Conservation (phyloP, 2,329 filamentous ascomycete genomes). For the Nigrospora sphaerica region DNA sequence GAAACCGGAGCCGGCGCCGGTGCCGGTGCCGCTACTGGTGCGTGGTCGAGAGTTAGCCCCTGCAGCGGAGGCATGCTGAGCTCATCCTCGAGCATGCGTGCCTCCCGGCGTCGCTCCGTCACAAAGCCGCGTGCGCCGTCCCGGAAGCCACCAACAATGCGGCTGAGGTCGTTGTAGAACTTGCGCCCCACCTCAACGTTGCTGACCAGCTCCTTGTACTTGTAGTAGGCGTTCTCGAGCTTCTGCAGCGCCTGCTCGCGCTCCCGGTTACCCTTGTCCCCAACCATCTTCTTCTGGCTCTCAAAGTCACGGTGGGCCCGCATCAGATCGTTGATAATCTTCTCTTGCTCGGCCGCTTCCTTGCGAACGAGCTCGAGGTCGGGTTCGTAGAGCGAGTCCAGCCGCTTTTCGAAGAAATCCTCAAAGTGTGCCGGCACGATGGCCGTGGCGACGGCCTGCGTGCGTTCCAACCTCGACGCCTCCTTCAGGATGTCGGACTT, state of each 20-base stretch:
- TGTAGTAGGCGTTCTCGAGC: constrained; percentile 85
- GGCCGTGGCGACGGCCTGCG: constrained; percentile 69
- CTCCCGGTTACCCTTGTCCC: constrained; percentile 55
- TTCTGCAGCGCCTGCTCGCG: constrained; percentile 81
- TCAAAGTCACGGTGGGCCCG: constrained; percentile 75
- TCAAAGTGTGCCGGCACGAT: constrained; percentile 90
- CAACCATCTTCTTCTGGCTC: constrained; percentile 59
- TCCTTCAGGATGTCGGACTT: constrained; percentile 77
- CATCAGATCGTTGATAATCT: constrained; percentile 60
- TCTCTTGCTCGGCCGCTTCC: constrained; percentile 71
- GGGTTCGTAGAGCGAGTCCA: constrained; percentile 68
- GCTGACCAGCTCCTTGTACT: constrained; percentile 91
- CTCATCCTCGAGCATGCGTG: constrained; percentile 51
- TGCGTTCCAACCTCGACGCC: constrained; percentile 76
- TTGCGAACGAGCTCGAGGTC: constrained; percentile 66
- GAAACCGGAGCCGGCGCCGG: neutral
- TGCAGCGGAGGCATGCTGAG: constrained; percentile 21
- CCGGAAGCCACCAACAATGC: constrained; percentile 75
- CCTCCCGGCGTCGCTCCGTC: constrained; percentile 73
- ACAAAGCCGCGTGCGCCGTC: constrained; percentile 72
- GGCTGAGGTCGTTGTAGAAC: constrained; percentile 94
- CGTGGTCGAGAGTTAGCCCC: constrained; percentile 15
- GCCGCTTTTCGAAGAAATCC: constrained; percentile 74
- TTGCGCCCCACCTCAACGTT: constrained; percentile 88
- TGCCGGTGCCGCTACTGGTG: constrained; percentile 13